Conservation (phyloP, 2,329 filamentous ascomycete genomes). For the Exophiala viscosa region DNA sequence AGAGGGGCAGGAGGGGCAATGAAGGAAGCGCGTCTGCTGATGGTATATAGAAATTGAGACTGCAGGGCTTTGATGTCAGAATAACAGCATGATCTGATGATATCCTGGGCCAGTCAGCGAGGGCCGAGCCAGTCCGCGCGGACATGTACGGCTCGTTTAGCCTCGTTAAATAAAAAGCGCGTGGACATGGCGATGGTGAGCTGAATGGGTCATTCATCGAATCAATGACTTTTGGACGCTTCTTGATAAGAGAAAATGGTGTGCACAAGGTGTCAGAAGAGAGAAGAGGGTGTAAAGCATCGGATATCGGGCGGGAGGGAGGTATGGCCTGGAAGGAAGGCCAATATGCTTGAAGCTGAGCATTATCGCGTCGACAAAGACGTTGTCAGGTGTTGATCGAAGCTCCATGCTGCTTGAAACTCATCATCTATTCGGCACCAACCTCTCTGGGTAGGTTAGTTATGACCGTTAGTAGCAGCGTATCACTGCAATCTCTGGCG, state of each 20-base stretch:
- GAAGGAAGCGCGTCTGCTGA: no score
- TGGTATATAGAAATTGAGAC: no score
- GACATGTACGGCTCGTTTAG: conserved; percentile 6
- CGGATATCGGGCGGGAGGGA: not conserved
- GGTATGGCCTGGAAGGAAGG: not conserved
- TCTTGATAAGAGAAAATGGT: conserved; percentile 1
- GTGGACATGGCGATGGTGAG: not conserved
- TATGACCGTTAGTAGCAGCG: no score
- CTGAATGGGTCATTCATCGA: not conserved
- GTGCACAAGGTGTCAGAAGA: not conserved
- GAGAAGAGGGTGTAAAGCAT: not conserved
- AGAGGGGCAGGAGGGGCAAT: conserved; percentile 10
- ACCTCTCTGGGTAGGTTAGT: no score
- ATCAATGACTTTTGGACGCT: not conserved
- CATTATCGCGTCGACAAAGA: no score
- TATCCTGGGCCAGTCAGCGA: conserved; percentile 6
- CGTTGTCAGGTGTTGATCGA: no score
- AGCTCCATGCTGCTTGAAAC: no score
- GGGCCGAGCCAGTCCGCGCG: conserved; percentile 18
- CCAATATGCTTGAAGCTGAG: no score
- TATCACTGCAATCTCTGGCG: no score
- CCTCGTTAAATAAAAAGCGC: not conserved
- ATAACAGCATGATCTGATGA: not conserved
- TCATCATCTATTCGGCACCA: no score
- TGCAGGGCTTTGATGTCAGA: not conserved